A percentile compares a stretch with the other conserved stretches of the same genome.
phyloP scores from a whole-genome alignment of 331 rosid genomes.

The Quercus tomentella region DNA sequence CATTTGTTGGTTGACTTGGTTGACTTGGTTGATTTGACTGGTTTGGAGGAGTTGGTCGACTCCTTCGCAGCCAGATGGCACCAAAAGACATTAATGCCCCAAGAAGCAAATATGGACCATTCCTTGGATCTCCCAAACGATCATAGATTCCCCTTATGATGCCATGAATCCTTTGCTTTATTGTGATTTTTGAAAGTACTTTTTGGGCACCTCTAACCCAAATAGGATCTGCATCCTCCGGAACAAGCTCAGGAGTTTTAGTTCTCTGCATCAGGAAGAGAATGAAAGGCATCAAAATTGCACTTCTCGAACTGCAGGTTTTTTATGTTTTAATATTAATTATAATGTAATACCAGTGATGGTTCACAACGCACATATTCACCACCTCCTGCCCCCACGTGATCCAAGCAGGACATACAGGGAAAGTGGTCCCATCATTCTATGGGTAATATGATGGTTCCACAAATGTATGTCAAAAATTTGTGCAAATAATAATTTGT shows the following conservation, averaged over 20 bases:
- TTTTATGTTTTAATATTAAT: background rate
- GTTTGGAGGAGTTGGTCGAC: conserved; percentile 38
- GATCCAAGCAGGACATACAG: background rate
- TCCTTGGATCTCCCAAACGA: conserved; percentile 65
- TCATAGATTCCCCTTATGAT: conserved; percentile 37
- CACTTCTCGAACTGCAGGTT: background rate
- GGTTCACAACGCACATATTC: background rate
- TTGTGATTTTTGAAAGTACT: conserved; percentile 31
- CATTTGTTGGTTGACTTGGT: conserved; percentile 43
- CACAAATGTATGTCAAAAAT: background rate
- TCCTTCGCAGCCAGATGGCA: conserved; percentile 66
- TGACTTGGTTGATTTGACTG: conserved; percentile 38
- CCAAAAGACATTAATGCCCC: conserved; percentile 74
- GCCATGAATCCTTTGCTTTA: conserved; percentile 42
- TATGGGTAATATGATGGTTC: background rate
- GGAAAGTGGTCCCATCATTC: background rate
- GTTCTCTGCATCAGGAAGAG: conserved; percentile 49
- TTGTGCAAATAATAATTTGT: background rate
- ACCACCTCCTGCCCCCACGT: background rate
- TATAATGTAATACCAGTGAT: background rate
- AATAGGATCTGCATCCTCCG: conserved; percentile 63
- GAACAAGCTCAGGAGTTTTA: conserved; percentile 65
- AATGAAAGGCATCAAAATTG: background rate
- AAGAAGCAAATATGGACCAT: conserved; percentile 80
- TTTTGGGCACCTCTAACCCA: conserved; percentile 53